Evolutionary conservation across 495 filamentous ascomycete species (phyloP).

Genomic region (Poronia punctata): DNA sequence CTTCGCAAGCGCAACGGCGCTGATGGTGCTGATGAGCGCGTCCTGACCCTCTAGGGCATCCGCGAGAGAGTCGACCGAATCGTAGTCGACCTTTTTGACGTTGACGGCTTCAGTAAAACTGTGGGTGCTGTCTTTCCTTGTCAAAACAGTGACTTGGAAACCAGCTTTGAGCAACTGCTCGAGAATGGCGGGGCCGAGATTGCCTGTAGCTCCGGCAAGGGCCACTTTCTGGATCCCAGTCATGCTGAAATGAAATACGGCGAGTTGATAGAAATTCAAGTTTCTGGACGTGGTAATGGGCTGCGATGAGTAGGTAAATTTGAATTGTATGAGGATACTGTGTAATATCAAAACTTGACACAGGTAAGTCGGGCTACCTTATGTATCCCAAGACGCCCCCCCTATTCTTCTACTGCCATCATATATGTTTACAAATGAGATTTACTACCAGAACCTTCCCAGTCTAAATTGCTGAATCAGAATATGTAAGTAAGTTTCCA

Average conservation of each 20-base stretch:
- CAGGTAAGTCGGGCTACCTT: too few species aligned
- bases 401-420: too few species aligned
- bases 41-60: constrained; percentile 45
- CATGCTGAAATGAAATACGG: constrained; percentile 19
- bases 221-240: constrained; percentile 39
- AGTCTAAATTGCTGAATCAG: too few species aligned
- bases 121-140: constrained; percentile 33
- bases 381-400: too few species aligned
- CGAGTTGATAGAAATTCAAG: not conserved
- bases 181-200: constrained; percentile 46
- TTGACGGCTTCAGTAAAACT: constrained; percentile 31
- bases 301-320: too few species aligned
- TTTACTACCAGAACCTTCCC: too few species aligned
- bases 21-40: constrained; percentile 45
- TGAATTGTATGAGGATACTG: too few species aligned
- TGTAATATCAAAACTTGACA: too few species aligned
- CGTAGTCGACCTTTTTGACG: constrained; percentile 45
- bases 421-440: too few species aligned
- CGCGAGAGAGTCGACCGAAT: constrained; percentile 43
- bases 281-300: too few species aligned
- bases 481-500: too few species aligned
- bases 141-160: constrained; percentile 52
- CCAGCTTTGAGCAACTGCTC: constrained; percentile 41
- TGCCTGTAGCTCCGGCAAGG: constrained; percentile 48
- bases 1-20: constrained; percentile 20